A percentile compares a stretch with the other conserved stretches of the same genome.
These are phyloP conservation scores for Gamarada debralockiae DNA, from an alignment of 495 filamentous ascomycete genomes.

Conservation along the genomic window DNA sequence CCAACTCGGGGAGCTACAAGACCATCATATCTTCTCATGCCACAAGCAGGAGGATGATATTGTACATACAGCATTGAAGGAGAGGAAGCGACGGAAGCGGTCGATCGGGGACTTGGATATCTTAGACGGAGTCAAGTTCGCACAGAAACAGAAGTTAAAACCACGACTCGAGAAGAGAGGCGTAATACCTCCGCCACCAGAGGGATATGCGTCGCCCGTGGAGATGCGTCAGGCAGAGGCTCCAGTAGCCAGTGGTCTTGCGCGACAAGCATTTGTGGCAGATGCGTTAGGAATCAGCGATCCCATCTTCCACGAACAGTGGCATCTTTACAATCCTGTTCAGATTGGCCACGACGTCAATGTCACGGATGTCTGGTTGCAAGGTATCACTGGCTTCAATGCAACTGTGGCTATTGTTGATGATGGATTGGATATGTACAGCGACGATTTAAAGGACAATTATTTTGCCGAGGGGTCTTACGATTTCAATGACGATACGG, in stretches of 20 bases:
- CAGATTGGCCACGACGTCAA: slow-evolving; percentile 90
- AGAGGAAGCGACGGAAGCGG: slow-evolving; percentile 56
- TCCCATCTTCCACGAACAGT: slow-evolving; percentile 89
- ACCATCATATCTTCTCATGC: slow-evolving; percentile 83
- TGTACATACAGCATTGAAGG: slow-evolving; percentile 36
- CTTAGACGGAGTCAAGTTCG: slow-evolving; percentile 72
- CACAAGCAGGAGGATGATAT: slow-evolving; percentile 50
- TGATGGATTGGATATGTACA: slow-evolving; percentile 96
- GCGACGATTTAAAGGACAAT: slow-evolving; percentile 86
- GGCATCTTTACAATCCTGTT: slow-evolving; percentile 86
- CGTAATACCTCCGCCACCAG: slow-evolving; percentile 44
- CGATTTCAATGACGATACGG: slow-evolving; percentile 84
- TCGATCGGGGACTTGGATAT: slow-evolving; percentile 46
- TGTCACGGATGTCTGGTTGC: slow-evolving; percentile 84
- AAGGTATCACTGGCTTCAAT: slow-evolving; percentile 90
- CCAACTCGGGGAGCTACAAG: slow-evolving; percentile 69
- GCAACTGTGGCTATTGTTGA: slow-evolving; percentile 90
- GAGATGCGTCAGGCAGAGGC: slow-evolving; percentile 32
- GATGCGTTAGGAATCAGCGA: slow-evolving; percentile 69
- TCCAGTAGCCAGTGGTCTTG: slow-evolving; percentile 37
- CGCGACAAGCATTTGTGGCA: slow-evolving; percentile 57
- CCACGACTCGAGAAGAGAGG: slow-evolving; percentile 71
- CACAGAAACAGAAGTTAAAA: slow-evolving; percentile 75
- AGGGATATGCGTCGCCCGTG: slow-evolving; percentile 18
- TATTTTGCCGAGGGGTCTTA: slow-evolving; percentile 88